phyloP scores from a whole-genome alignment of 2,329 filamentous ascomycete species.

The Phyllosticta capitalensis region DNA sequence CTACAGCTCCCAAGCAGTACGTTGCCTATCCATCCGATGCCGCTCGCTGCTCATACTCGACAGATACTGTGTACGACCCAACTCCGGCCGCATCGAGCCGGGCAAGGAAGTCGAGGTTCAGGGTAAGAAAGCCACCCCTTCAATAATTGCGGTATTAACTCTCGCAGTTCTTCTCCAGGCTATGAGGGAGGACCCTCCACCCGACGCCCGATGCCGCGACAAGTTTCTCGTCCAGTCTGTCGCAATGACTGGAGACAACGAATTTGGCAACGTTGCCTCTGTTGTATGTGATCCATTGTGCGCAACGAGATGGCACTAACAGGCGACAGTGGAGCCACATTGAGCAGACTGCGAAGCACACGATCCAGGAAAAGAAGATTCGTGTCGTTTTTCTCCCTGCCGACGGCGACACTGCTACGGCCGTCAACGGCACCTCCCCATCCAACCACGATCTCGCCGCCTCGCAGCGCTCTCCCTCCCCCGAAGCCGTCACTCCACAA shows the following conservation, averaged over 20 bases:
- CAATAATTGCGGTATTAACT: not conserved
- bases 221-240: conserved; percentile 97
- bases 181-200: conserved; percentile 88
- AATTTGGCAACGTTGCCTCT: conserved; percentile 68
- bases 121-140: conserved; percentile 43
- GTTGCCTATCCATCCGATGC: conserved; percentile 25
- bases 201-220: conserved; percentile 85
- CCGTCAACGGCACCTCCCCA: conserved; percentile 24
- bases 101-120: conserved; percentile 86
- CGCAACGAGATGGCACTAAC: conserved; percentile 9
- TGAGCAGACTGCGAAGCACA: conserved; percentile 63
- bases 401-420: conserved; percentile 33
- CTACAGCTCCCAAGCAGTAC: conserved; percentile 98
- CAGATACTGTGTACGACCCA: conserved; percentile 95
- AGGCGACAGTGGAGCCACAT: conserved; percentile 59
- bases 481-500: conserved; percentile 40
- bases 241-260: conserved; percentile 70
- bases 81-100: conserved; percentile 90
- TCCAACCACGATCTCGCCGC: conserved; percentile 18
- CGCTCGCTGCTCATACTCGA: conserved; percentile 7
- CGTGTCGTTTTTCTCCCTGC: conserved; percentile 74
- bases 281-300: conserved; percentile 53
- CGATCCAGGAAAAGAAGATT: conserved; percentile 90
- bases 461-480: conserved; percentile 46
- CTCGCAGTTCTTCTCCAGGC: conserved; percentile 79